Conservation (phyloP, 768 basidiomycete species). For the Lentinula aciculospora region DNA sequence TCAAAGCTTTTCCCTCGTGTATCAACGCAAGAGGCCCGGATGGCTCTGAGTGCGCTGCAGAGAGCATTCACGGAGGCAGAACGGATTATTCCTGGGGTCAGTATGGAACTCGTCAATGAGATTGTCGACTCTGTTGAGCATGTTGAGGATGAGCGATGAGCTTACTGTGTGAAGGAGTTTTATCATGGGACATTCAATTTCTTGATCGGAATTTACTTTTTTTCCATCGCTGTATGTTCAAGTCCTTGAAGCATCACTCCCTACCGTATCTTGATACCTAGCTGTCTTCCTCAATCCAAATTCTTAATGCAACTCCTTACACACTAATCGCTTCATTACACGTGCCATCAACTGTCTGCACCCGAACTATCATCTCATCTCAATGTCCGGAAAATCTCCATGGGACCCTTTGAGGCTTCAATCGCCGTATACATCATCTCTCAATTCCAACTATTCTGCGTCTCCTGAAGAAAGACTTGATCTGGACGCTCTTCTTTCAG, state of each 20-base stretch:
- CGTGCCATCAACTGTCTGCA: too few relatives aligned
- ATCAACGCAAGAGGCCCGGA: slow-evolving; percentile 85
- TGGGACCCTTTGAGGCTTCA: too few relatives aligned
- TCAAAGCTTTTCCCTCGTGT: slow-evolving; percentile 85
- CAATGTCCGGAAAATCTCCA: too few relatives aligned
- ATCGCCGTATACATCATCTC: background rate
- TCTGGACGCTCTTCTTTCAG: background rate
- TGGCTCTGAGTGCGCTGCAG: slow-evolving; percentile 80
- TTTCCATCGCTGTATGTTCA: background rate
- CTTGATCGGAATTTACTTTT: background rate
- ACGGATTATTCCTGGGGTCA: slow-evolving; percentile 91
- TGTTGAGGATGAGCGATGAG: slow-evolving; percentile 67
- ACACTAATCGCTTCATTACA: too few relatives aligned
- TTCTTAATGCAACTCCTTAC: too few relatives aligned
- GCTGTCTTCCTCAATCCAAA: too few relatives aligned
- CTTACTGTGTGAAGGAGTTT: background rate
- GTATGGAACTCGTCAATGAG: slow-evolving; percentile 88
- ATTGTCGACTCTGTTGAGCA: slow-evolving; percentile 91
- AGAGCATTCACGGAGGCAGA: slow-evolving; percentile 95
- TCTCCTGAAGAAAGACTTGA: background rate
- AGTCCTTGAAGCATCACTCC: background rate
- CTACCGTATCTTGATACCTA: background rate
- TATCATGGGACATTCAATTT: background rate
- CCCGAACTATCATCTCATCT: too few relatives aligned
- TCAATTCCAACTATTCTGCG: background rate